A percentile compares a stretch with the other conserved stretches of the same genome.
These are phyloP conservation scores for Alectoria sarmentosa DNA, from an alignment of 495 filamentous ascomycete genomes.

Conservation along the genomic window DNA sequence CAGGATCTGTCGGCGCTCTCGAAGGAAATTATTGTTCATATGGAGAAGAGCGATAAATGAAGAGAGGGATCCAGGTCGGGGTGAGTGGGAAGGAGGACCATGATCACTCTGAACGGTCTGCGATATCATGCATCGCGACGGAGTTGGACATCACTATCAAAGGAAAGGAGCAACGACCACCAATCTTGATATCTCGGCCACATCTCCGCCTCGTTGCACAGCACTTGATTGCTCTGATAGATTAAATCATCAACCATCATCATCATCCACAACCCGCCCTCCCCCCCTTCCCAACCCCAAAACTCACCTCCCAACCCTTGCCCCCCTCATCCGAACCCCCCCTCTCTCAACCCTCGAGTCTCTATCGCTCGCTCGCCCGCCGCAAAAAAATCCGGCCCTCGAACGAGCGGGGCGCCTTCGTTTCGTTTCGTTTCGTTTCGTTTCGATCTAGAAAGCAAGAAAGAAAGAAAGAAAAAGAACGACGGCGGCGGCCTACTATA, in stretches of 20 bases:
- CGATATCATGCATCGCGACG: not conserved
- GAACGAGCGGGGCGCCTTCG: too few relatives aligned
- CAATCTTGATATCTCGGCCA: not conserved
- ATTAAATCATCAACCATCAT: not conserved
- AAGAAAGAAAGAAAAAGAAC: too few relatives aligned
- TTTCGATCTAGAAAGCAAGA: too few relatives aligned
- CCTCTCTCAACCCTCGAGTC: slow-evolving; percentile 54
- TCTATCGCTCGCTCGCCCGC: too few relatives aligned
- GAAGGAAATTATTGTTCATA: slow-evolving; percentile 56
- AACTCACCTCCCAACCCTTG: slow-evolving; percentile 60
- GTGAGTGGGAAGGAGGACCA: not conserved
- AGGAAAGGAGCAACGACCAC: not conserved
- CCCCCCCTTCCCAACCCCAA: slow-evolving; percentile 9
- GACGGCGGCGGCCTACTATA: too few relatives aligned
- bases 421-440: too few relatives aligned
- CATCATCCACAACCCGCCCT: not conserved
- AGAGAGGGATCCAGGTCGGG: not conserved
- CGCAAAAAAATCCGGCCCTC: too few relatives aligned
- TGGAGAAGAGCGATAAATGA: slow-evolving; percentile 21
- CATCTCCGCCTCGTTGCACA: too few relatives aligned
- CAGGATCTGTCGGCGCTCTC: slow-evolving; percentile 58
- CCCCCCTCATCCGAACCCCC: too few relatives aligned
- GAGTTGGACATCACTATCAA: not conserved
- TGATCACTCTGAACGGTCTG: not conserved
- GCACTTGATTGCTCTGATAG: too few relatives aligned